These are phyloP conservation scores for Prunus yedoensis DNA, from an alignment of 331 rosid species.

Conservation along the genomic window DNA sequence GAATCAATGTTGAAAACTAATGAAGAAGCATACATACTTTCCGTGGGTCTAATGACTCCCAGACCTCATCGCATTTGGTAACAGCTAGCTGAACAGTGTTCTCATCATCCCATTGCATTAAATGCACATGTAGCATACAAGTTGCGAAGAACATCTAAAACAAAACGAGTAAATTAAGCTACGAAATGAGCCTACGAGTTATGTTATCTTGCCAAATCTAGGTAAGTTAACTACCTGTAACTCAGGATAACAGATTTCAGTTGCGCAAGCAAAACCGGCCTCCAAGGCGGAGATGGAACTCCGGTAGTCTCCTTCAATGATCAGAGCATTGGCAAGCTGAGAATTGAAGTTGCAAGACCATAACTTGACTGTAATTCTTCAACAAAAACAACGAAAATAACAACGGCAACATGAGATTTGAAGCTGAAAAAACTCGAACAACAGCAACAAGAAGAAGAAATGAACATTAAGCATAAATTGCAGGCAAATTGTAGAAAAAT, in stretches of 20 bases:
- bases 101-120: constrained; percentile 93
- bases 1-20: constrained; percentile 12
- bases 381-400: constrained; percentile 3
- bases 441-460: neutral
- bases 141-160: constrained; percentile 92
- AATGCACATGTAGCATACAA: constrained; percentile 83
- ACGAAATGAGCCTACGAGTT: neutral
- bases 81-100: constrained; percentile 78
- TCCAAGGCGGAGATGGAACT: constrained; percentile 74
- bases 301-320: constrained; percentile 83
- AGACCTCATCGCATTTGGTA: constrained; percentile 66
- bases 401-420: neutral
- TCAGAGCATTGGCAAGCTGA: constrained; percentile 93
- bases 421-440: neutral
- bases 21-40: constrained; percentile 52
- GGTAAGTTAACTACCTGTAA: constrained; percentile 53
- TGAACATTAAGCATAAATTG: neutral
- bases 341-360: constrained; percentile 98
- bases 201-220: neutral
- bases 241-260: constrained; percentile 64
- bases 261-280: constrained; percentile 68
- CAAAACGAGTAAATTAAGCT: constrained; percentile 12
- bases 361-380: constrained; percentile 53
- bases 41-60: constrained; percentile 67
- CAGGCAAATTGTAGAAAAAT: neutral